Evolutionary conservation across 768 basidiomycete species (phyloP).

Genomic region (Russula brevipes): DNA sequence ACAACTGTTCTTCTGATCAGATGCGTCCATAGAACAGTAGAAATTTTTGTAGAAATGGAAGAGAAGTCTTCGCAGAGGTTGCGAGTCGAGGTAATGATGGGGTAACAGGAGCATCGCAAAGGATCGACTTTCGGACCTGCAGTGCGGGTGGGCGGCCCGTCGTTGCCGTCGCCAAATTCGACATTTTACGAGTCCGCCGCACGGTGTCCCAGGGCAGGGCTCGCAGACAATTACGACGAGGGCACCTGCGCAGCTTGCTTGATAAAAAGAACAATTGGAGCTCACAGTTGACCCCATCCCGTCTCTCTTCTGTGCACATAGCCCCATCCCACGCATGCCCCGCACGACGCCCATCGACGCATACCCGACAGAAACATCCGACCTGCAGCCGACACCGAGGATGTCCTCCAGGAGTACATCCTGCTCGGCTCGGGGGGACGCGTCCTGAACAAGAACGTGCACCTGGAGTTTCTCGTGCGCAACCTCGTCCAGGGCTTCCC

Average conservation of each 20-base stretch:
- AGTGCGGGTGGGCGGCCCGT: background rate
- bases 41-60: background rate
- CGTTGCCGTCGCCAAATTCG: background rate
- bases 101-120: background rate
- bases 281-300: background rate
- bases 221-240: background rate
- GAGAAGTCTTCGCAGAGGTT: no score
- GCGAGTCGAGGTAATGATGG: background rate
- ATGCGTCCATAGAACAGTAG: background rate
- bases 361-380: constrained; percentile 59
- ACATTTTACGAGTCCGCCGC: no score
- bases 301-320: background rate
- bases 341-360: constrained; percentile 49
- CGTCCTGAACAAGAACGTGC: constrained; percentile 53
- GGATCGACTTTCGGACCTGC: no score
- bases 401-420: constrained; percentile 51
- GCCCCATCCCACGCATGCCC: constrained; percentile 11
- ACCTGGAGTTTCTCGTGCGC: constrained; percentile 70
- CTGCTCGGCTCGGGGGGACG: constrained; percentile 34
- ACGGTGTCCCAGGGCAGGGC: no score
- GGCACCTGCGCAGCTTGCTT: background rate
- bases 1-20: background rate
- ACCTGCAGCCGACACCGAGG: constrained; percentile 62
- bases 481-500: constrained; percentile 79
- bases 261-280: constrained; percentile 1